These are phyloP conservation scores for Goffeauzyma gilvescens DNA, from an alignment of 768 basidiomycete species.

Conservation along the genomic window DNA sequence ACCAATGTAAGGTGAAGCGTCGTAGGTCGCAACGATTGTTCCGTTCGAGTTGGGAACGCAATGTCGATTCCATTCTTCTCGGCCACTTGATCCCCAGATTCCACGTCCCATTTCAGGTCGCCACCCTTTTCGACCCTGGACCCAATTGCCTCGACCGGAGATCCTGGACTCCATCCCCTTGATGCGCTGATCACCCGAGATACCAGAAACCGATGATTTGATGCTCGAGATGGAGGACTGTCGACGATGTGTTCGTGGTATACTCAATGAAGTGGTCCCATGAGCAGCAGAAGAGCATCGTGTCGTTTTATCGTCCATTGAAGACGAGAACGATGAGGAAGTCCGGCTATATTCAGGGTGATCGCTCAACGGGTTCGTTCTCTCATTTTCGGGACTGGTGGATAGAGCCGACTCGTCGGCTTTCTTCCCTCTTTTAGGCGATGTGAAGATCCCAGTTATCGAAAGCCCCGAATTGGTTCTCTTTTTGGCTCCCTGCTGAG, in stretches of 20 bases:
- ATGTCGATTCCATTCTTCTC: constrained; percentile 10
- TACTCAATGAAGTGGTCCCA: background rate
- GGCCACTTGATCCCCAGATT: constrained; percentile 9
- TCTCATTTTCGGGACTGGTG: background rate
- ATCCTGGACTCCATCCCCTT: constrained; percentile 5
- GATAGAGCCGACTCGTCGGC: background rate
- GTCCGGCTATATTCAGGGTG: background rate
- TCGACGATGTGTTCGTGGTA: background rate
- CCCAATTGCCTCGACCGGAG: constrained; percentile 4
- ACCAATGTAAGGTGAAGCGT: constrained; percentile 27
- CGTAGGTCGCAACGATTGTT: constrained; percentile 28
- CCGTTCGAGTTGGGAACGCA: constrained; percentile 13
- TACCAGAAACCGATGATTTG: background rate
- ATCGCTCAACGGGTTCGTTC: background rate
- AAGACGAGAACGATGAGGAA: no score
- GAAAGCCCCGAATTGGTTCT: background rate
- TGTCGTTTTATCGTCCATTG: background rate
- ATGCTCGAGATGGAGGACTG: constrained; percentile 2
- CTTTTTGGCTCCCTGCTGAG: background rate
- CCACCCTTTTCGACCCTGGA: constrained; percentile 4
- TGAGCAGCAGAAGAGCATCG: background rate
- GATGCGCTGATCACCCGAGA: background rate
- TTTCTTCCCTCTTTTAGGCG: background rate
- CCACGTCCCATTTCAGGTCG: constrained; percentile 3
- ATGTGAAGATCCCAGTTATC: background rate